Evolutionary conservation across 257 asterid species (phyloP), one percentile per base, ranked within the genome.

Genomic region (Ilex asprella): DNA sequence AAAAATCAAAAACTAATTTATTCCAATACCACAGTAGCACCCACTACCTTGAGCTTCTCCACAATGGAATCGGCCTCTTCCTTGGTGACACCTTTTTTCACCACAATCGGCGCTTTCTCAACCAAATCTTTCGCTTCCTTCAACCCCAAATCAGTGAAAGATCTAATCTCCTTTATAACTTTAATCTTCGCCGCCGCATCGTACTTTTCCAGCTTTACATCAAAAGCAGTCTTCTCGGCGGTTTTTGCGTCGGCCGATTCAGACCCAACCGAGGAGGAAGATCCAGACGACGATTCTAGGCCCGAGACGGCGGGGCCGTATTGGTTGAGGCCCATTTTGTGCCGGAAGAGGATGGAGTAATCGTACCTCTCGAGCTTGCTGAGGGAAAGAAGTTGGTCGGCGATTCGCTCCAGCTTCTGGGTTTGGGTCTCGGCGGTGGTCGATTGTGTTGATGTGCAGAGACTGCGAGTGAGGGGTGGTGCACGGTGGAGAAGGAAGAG

Each of bases 121-220:
- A 86, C 94, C 80, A 89, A 73, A 53, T 89, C 95, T 67, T 89
- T 89, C 1, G 97, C 95, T 72, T 86, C 97, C 73, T 89, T 89
- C 66, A 89, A 75, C 4, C 95, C 97, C 70, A 89, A 83, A 58
- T 81, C 94, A 9, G 94, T 86, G 72, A 84, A 74, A 49, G 76
- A 80, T 78, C 97, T 86, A 39, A 89, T 78, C 81, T 89, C 95
- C 82, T 89, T 89, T 16, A 89, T 89, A 74, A 89, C 91, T 70
- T 89, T 89, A 44, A 89, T 85, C 78, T 89, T 89, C 7, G 85
- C 70, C 16, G 94, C 68, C 2, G 92, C 50, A 15, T 89, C 97
- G 71, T 81, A 89, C 68, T 79, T 83, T 75, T 86, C 94, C 58
- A 89, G 78, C 68, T 81, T 84, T 61, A 89, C 81, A 60, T 89